A percentile compares a stretch with the other conserved stretches of the same genome.
Conservation (phyloP, 2,329 filamentous ascomycete genomes). For the Epichloe uncinata region DNA sequence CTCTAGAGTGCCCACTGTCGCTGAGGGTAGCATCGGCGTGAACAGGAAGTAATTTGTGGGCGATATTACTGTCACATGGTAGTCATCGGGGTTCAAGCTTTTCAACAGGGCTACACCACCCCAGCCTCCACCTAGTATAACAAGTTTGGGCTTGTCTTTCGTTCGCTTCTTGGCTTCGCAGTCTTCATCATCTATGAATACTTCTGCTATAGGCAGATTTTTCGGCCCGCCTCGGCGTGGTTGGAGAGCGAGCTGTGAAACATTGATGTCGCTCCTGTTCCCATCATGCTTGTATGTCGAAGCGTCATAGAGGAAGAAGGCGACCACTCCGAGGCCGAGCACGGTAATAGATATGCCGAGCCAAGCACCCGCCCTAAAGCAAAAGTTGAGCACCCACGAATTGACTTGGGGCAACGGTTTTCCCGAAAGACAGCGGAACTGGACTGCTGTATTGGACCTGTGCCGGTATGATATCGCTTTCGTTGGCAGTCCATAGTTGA, state of each 20-base stretch:
- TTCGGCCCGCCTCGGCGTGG: slow-evolving; percentile 81
- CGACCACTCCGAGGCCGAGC: slow-evolving; percentile 54
- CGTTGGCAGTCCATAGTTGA: background rate
- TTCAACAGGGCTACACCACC: slow-evolving; percentile 87
- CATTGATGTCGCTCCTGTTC: slow-evolving; percentile 56
- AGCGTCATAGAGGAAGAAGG: slow-evolving; percentile 89
- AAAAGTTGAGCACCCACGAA: slow-evolving; percentile 40
- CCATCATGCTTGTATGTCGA: slow-evolving; percentile 71
- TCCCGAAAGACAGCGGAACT: slow-evolving; percentile 29
- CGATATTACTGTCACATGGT: slow-evolving; percentile 90
- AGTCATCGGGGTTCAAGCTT: slow-evolving; percentile 77
- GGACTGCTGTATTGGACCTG: background rate
- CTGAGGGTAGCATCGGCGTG: slow-evolving; percentile 93
- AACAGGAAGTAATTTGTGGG: slow-evolving; percentile 96
- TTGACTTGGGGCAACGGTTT: slow-evolving; percentile 35
- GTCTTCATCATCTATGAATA: slow-evolving; percentile 82
- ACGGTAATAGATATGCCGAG: slow-evolving; percentile 62
- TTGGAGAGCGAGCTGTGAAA: slow-evolving; percentile 72
- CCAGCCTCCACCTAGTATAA: slow-evolving; percentile 91
- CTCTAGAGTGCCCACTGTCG: slow-evolving; percentile 90
- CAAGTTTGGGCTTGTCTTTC: slow-evolving; percentile 83
- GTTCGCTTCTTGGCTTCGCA: slow-evolving; percentile 51
- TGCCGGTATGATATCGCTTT: background rate
- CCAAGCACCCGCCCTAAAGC: slow-evolving; percentile 50
- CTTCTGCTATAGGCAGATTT: slow-evolving; percentile 83